Percentiles rank a stretch among this genome's conserved stretches.
Evolutionary conservation across 2,329 filamentous ascomycete species (phyloP).

Genomic region (Dactylellina cionopaga): DNA sequence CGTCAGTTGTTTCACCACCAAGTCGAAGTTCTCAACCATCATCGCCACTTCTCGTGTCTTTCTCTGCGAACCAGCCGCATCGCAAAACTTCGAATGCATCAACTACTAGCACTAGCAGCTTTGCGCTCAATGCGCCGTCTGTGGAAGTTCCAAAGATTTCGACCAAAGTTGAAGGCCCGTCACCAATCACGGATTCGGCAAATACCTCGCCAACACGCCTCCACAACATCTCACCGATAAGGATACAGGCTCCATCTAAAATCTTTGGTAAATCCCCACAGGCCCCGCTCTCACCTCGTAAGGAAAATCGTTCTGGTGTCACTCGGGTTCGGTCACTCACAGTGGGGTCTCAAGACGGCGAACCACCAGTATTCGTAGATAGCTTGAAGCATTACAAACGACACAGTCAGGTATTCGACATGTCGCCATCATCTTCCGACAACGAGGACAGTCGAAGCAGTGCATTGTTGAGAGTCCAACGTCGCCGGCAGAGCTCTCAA

Average conservation of each 20-base stretch:
- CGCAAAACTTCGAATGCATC: slow-evolving; percentile 79
- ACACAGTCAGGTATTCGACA: slow-evolving; percentile 91
- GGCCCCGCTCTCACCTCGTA: slow-evolving; percentile 59
- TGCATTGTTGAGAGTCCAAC: slow-evolving; percentile 87
- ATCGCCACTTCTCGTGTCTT: slow-evolving; percentile 93
- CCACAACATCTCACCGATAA: slow-evolving; percentile 62
- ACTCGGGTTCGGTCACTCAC: slow-evolving; percentile 86
- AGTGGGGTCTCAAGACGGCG: slow-evolving; percentile 91
- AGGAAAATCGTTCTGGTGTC: slow-evolving; percentile 59
- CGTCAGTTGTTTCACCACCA: slow-evolving; percentile 84
- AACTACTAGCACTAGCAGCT: slow-evolving; percentile 65
- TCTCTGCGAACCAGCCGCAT: slow-evolving; percentile 80
- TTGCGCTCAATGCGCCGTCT: slow-evolving; percentile 65
- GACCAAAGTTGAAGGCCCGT: slow-evolving; percentile 61
- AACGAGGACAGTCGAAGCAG: slow-evolving; percentile 95
- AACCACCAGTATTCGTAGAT: slow-evolving; percentile 74
- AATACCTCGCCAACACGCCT: slow-evolving; percentile 69
- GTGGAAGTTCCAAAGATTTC: slow-evolving; percentile 69
- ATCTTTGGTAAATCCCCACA: slow-evolving; percentile 60
- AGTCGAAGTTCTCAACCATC: slow-evolving; percentile 84
- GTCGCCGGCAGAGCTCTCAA: slow-evolving; percentile 93
- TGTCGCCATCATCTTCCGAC: slow-evolving; percentile 96
- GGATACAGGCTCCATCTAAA: slow-evolving; percentile 48
- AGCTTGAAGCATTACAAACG: slow-evolving; percentile 79
- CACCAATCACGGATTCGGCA: slow-evolving; percentile 58